Percentiles rank a stretch among this genome's conserved stretches.
Evolutionary conservation across 169 alveolate species (phyloP).

Genomic region (Plasmodium knowlesi): DNA sequence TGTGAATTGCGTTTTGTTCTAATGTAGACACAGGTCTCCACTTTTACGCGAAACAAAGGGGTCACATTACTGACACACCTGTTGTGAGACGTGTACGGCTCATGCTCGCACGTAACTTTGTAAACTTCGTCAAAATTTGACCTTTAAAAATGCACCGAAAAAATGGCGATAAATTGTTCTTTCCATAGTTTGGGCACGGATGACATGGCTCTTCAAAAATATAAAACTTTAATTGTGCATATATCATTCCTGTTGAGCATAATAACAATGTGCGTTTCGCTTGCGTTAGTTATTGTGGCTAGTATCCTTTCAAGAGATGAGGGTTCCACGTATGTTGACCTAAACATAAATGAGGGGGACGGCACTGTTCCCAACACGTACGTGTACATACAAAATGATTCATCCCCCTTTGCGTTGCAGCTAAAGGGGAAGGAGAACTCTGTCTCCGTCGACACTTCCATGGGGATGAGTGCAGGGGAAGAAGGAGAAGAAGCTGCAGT

Average conservation of each 20-base stretch:
- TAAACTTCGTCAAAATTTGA: not conserved
- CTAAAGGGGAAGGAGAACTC: not conserved
- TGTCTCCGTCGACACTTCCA: not conserved
- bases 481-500: not conserved
- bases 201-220: not conserved
- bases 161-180: not conserved
- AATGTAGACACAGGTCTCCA: not conserved
- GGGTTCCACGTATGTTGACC: slow-evolving; percentile 10
- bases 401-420: not conserved
- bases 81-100: not conserved
- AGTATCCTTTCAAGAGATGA: slow-evolving; percentile 18
- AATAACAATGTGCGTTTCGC: slow-evolving; percentile 35
- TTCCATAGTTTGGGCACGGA: not conserved
- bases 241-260: slow-evolving; percentile 25
- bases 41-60: not conserved
- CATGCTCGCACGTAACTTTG: not conserved
- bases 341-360: slow-evolving; percentile 22
- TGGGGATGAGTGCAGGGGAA: not conserved
- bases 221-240: slow-evolving; percentile 20
- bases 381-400: slow-evolving; percentile 15
- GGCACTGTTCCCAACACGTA: slow-evolving; percentile 13
- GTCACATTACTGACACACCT: not conserved
- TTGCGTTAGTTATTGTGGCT: slow-evolving; percentile 7
- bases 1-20: not conserved
- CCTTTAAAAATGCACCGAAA: not conserved